Evolutionary conservation across 2,329 filamentous ascomycete genomes (phyloP), one percentile per base, ranked within the genome.

Genomic region (Chaetomiaceae sp.): DNA sequence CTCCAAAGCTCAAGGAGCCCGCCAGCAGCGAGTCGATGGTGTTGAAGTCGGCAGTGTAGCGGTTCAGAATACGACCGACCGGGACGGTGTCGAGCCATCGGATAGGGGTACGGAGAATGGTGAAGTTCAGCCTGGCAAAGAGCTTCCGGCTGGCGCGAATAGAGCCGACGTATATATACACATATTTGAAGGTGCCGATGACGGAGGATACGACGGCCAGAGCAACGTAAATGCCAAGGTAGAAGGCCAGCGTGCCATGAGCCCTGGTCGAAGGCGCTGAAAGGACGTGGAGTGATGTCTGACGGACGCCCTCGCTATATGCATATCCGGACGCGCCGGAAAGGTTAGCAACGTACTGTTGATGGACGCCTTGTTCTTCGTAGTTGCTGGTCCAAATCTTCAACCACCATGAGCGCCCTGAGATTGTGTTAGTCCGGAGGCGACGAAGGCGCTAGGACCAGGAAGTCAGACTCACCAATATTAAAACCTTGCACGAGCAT

Each of bases 71-170:
- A 41, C 88, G 80, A 2, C 88, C 88, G 1, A 90, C 74, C 0
- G 89, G 89, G 0, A 90, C 84, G 0, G 87, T 91, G 64, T 92
- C 88, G 33, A 92, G 76, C 86, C 87, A 90, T 56, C 87, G 76
- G n/a, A 91, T 73, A 1, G 86, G 87, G 5, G 87, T 84, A 16
- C 85, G 80, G 3, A 92, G 74, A 10, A 92, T 77, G 0, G 81
- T 76, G 59, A 80, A 82, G 38, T 85, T 81, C 57, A 90, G 78
- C 47, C 78, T 78, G 20, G 81, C 76, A 58, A 90, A 92, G 3
- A 91, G 73, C 40, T 71, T 71, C 34, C 81, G 75, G n/a, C 86
- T 90, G 3, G 87, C 87, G 53, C 75, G 77, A 60, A 90, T 75
- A 11, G 86, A 86, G 43, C 85, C 83, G 7, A 73, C 60, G 61